A percentile compares a stretch with the other conserved stretches of the same genome.
Conservation (phyloP, 2,329 filamentous ascomycete genomes). For the Colletotrichum cordylinicola region DNA sequence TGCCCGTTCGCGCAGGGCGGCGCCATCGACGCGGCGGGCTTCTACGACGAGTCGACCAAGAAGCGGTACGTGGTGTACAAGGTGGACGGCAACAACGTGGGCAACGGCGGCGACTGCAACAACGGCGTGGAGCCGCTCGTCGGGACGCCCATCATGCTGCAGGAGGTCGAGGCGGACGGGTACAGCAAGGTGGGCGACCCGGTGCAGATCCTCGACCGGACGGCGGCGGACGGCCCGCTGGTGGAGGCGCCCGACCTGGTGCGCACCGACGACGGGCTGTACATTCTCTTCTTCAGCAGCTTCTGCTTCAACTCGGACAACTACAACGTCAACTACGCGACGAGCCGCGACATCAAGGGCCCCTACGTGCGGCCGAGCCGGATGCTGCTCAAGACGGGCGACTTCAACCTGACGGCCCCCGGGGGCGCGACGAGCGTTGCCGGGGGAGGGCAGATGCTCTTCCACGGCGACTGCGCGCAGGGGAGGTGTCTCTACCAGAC, state of each 20-base stretch:
- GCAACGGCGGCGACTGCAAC: conserved; percentile 47
- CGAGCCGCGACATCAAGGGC: conserved; percentile 41
- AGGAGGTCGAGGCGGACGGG: conserved; percentile 56
- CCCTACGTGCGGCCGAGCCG: conserved; percentile 38
- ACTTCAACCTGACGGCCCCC: conserved; percentile 43
- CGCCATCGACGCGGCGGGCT: conserved; percentile 68
- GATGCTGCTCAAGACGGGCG: conserved; percentile 40
- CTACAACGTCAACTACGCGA: conserved; percentile 68
- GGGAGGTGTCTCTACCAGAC: conserved; percentile 41
- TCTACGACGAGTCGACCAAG: conserved; percentile 57
- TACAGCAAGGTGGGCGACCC: conserved; percentile 57
- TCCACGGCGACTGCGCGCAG: conserved; percentile 41
- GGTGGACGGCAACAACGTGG: conserved; percentile 66
- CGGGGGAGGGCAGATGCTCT: conserved; percentile 34
- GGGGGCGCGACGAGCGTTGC: conserved; percentile 43
- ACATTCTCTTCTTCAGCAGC: conserved; percentile 68
- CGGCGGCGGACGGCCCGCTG: conserved; percentile 54
- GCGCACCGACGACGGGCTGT: conserved; percentile 49
- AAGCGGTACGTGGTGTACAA: conserved; percentile 69
- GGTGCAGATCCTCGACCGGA: conserved; percentile 51
- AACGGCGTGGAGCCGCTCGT: conserved; percentile 46
- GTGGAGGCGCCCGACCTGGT: conserved; percentile 67
- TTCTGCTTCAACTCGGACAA: conserved; percentile 59
- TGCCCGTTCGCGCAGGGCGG: conserved; percentile 61
- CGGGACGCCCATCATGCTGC: conserved; percentile 62